Evolutionary conservation across 257 asterid genomes (phyloP), one percentile per base, ranked within the genome.

Genomic region (Salvia hispanica): DNA sequence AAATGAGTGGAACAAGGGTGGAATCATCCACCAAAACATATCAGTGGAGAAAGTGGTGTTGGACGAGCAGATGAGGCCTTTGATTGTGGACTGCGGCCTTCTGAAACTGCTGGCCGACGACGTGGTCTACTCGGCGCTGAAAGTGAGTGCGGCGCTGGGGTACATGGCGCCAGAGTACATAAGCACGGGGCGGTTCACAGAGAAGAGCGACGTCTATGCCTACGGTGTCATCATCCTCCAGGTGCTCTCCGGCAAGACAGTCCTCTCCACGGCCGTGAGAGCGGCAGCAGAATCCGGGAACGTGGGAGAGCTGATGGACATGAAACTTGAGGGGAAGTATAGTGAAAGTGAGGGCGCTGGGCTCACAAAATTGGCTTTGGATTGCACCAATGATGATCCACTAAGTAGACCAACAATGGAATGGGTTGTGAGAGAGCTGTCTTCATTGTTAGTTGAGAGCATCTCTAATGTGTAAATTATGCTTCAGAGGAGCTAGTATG

Each of bases 141-240:
- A 94, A 69, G 96, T 83, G 44, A 94, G 99, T 39, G 99, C 99
- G 2, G 97, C 91, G 1, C 64, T 94, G 13, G 99, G 99, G 8
- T 94, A 91, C 74, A 91, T 94, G 97, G 96, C 99, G 0, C 99
- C 99, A 0, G 99, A 94, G 69, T 94, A 94, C 73, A 77, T 91
- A 16, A 88, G 96, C 34, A 88, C 99, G 0, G 99, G 99, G 13
- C 92, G 95, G 2, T 94, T 94, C 74, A 94, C 99, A 0, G 96
- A 88, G 79, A 94, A 87, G 82, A 94, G 97, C 21, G 98, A 91
- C n/a, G 93, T 94, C 12, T 94, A 91, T 43, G 99, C 99, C 7
- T 94, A 77, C 40, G 99, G 99, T 21, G 95, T 94, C 33, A 88
- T 94, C 76, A 85, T 94, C 52, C 87, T 94, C 52, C 99, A 94